phyloP scores from a whole-genome alignment of 1,139 yeast species.

The Magnusiomyces suaveolens region DNA sequence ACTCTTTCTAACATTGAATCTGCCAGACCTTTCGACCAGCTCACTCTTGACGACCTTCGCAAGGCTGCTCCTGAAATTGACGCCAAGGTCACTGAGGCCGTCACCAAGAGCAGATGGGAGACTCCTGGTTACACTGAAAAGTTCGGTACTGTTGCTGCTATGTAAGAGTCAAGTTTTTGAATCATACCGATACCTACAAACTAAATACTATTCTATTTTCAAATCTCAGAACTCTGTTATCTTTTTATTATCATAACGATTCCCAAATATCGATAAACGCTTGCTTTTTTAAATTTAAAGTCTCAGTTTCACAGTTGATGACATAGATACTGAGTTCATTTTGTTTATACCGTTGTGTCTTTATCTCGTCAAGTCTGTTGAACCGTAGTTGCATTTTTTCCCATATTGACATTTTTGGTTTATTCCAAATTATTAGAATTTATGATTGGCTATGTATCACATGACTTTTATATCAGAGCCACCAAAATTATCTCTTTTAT shows the following conservation, averaged over 20 bases:
- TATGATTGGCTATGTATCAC: too few species aligned
- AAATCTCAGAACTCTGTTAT: background rate
- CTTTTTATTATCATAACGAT: background rate
- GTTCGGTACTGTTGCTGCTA: slow-evolving; percentile 90
- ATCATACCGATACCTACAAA: background rate
- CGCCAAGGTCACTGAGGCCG: slow-evolving; percentile 90
- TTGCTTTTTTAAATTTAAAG: too few species aligned
- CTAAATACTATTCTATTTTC: background rate
- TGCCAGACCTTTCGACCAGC: slow-evolving; percentile 96
- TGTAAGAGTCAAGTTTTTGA: slow-evolving; percentile 40
- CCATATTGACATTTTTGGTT: too few species aligned
- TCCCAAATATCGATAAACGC: background rate
- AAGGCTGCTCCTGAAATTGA: slow-evolving; percentile 96
- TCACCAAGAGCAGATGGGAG: slow-evolving; percentile 94
- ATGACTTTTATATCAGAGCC: too few species aligned
- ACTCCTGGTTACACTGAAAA: slow-evolving; percentile 97
- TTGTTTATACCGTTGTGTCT: too few species aligned
- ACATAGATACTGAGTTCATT: too few species aligned
- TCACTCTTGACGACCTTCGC: slow-evolving; percentile 89
- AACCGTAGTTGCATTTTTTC: too few species aligned
- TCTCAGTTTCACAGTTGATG: too few species aligned
- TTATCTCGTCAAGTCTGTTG: too few species aligned
- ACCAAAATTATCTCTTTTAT: too few species aligned
- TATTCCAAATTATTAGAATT: too few species aligned
- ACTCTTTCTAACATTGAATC: slow-evolving; percentile 88